Base-by-base conservation (phyloP, 2,329 filamentous ascomycete species). In the Raffaelea deltoideospora region DNA sequence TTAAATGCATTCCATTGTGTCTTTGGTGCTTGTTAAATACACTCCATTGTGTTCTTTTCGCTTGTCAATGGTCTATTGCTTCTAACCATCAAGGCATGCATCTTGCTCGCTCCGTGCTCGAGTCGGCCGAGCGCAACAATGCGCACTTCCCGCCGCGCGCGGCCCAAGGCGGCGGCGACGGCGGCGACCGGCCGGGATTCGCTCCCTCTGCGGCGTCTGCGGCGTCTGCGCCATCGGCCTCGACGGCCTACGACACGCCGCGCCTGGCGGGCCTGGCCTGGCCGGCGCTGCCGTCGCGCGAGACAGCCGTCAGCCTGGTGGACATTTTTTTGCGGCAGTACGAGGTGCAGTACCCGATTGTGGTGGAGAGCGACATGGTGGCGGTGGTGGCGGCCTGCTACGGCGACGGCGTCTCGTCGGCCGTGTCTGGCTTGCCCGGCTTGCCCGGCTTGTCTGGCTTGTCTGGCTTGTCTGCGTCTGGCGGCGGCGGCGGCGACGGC, bases 271-370 rank as follows among this genome's bases (percentile, higher is more conserved):
- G 8, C 8, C 23, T 26, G 23, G 8, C 8, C 23, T 26, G 23
- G 13, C 23, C 23, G 23, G 22, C 24, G 4, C 26, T 48, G 3
- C 45, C 44, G 1, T 42, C 42, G 1, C 38, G 40, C 10, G 45
- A 48, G 18, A 43, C 43, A 8, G 44, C 43, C 11, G 31, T 41
- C 22, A 41, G 40, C 14, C 38, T 48, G 2, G 31, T 46, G 8
- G 45, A 48, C 9, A 38, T 48, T 7, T 48, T 48, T 30, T 43
- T 48, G 27, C 33, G 40, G 20, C 44, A 48, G 30, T 48, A 47
- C 33, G 42, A 48, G 31, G 42, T 48, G 1, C 43, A 44, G 33
- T 48, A 47, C 28, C 47, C 47, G 4, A 48, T 48, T 14, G 34
- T 48, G 8, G 39, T 41, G 2, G 38, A 43, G 24, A 40, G 45